These are phyloP conservation scores for Aspergillus sp. DNA, from an alignment of 2,329 filamentous ascomycete genomes.

Conservation along the genomic window DNA sequence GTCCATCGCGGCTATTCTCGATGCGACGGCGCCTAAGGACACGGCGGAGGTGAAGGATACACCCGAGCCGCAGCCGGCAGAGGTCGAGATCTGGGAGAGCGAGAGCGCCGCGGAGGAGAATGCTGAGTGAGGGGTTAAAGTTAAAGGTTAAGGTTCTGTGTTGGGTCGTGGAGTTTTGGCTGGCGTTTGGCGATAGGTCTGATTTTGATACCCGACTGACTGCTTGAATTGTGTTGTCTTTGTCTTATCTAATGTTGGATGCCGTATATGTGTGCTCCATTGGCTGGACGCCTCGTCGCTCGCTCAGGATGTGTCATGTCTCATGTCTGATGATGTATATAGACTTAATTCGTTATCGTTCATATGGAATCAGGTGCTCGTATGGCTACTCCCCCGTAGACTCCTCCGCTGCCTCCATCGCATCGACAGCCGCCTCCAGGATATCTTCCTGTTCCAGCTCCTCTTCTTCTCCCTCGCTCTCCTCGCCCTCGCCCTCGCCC, in stretches of 20 bases:
- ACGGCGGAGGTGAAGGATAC: conserved; percentile 48
- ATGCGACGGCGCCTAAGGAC: conserved; percentile 16
- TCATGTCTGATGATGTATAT: conserved; percentile 10
- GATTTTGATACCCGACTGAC: background rate
- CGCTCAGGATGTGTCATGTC: conserved; percentile 1
- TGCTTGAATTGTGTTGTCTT: background rate
- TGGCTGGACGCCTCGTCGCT: background rate
- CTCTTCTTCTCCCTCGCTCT: conserved; percentile 27
- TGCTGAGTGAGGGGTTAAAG: background rate
- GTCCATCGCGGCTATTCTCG: conserved; percentile 25
- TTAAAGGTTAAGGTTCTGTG: no score
- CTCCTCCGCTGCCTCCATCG: conserved; percentile 21
- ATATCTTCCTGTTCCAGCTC: conserved; percentile 31
- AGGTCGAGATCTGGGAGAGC: conserved; percentile 68
- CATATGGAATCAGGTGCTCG: background rate
- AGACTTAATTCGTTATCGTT: background rate
- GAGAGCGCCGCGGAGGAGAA: conserved; percentile 59
- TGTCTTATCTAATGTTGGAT: background rate
- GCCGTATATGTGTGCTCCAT: background rate
- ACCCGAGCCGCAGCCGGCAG: conserved; percentile 39
- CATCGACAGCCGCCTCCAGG: conserved; percentile 26
- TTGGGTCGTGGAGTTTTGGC: background rate
- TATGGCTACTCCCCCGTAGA: background rate
- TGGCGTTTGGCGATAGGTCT: background rate
- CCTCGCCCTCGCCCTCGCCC: conserved; percentile 14